These are phyloP conservation scores for Wilhelminamyces savonicus DNA, from an alignment of 805 yeast species.

Conservation along the genomic window DNA sequence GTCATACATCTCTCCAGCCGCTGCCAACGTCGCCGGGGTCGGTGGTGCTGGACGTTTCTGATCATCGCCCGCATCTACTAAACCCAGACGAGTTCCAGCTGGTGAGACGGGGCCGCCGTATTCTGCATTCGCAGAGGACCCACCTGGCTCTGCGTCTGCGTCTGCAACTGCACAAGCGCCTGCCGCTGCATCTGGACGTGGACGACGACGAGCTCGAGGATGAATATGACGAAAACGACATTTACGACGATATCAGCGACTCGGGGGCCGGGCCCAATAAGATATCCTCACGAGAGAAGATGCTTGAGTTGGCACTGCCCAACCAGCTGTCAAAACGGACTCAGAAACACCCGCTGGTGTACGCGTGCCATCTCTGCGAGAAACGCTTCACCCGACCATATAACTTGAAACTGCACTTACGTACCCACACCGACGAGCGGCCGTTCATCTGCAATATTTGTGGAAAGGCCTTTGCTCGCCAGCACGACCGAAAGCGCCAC, in stretches of 20 bases:
- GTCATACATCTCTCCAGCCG: background rate
- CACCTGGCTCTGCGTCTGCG: constrained; percentile 18
- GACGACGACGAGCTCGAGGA: constrained; percentile 18
- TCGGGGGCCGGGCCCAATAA: no score
- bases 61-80: constrained; percentile 8
- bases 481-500: constrained; percentile 40
- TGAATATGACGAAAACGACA: constrained; percentile 4
- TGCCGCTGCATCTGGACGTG: constrained; percentile 14
- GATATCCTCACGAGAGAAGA: constrained; percentile 44
- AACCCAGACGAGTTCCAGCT: constrained; percentile 34
- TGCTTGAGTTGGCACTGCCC: constrained; percentile 62
- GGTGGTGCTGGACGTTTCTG: constrained; percentile 7
- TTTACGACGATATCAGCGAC: no score
- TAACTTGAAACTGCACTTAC: constrained; percentile 81
- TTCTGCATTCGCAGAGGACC: constrained; percentile 17
- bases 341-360: constrained; percentile 68
- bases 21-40: constrained; percentile 10
- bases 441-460: constrained; percentile 70
- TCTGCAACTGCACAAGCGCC: constrained; percentile 2
- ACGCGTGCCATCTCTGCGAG: constrained; percentile 77
- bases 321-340: constrained; percentile 45
- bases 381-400: constrained; percentile 89
- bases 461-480: constrained; percentile 65
- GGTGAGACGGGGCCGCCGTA: constrained; percentile 37
- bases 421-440: constrained; percentile 85